A percentile compares a stretch with the other conserved stretches of the same genome.
These are phyloP conservation scores for Pogostemon cablin DNA, from an alignment of 257 asterid species.

Conservation along the genomic window DNA sequence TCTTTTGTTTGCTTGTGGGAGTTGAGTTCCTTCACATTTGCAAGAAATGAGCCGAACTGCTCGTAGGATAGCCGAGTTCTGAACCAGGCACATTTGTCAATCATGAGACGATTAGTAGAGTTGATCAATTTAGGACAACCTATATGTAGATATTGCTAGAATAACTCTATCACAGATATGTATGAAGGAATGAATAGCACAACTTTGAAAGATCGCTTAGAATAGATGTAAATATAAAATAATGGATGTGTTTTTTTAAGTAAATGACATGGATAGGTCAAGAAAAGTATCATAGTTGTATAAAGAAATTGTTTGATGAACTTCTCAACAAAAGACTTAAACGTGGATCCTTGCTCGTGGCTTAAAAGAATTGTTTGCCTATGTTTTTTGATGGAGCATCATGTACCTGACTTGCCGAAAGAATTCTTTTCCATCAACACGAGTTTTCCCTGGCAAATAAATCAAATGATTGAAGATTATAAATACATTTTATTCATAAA, in stretches of 20 bases:
- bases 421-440: slow-evolving; percentile 97
- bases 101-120: background rate
- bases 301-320: background rate
- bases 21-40: slow-evolving; percentile 90
- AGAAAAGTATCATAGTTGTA: too few relatives aligned
- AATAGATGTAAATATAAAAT: background rate
- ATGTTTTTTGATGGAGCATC: slow-evolving; percentile 16
- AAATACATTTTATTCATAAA: background rate
- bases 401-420: slow-evolving; percentile 95
- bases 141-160: background rate
- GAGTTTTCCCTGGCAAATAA: slow-evolving; percentile 61
- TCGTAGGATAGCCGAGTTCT: slow-evolving; percentile 86
- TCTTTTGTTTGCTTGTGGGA: slow-evolving; percentile 94
- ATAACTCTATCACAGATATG: background rate
- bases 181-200: background rate
- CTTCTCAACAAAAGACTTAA: background rate
- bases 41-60: slow-evolving; percentile 90
- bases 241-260: too few relatives aligned
- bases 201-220: background rate
- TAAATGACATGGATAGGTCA: too few relatives aligned
- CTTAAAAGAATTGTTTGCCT: background rate
- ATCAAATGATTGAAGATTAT: background rate
- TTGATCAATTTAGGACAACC: background rate
- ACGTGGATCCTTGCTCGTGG: background rate
- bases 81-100: slow-evolving; percentile 21